Evolutionary conservation across 176 grass and related monocot species (phyloP), one percentile per base, ranked within the genome.

Genomic region (Puya raimondii): DNA sequence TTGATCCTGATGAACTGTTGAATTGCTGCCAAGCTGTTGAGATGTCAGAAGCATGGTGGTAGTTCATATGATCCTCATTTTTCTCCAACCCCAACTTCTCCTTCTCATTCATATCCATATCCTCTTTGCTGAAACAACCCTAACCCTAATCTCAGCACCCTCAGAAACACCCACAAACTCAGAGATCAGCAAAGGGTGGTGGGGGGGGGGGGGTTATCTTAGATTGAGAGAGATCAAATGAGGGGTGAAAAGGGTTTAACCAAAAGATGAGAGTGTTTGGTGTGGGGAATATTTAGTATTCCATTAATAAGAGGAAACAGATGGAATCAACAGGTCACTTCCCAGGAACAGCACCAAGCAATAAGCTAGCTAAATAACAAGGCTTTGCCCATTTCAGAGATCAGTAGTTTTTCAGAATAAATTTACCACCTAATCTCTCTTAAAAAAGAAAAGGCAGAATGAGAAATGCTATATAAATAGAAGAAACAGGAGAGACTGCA

Each of bases 11-110:
- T 61, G 56, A 61, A 72, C 42, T 64, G 70, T 71, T 75, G 79
- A 82, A 79, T 66, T 85, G 86, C 78, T 67, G 75, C 82, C 79
- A 85, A 68, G 81, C 86, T 51, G 71, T 77, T 23, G 76, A 79
- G 71, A 87, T 79, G 18, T 54, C 80, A 0, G 50, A 69, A 64
- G 52, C 79, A 76, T 83, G 74, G 4, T 83, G 74, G 4, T 78
- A 68, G 48, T 64, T 70, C 51, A 70, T 52, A 47, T 70, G 64
- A 42, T 80, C 67, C 20, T 64, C 77, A 58, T 72, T 83, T 64
- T 75, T 77, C 54, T 92, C 82, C 82, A 80, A 80, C 57, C 80
- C 80, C 74, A 80, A 80, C 51, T 85, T 74, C 48, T 26, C 70
- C 73, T 80, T 88, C 74, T 80, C 80, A 61, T 74, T 83, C 74